Conservation (phyloP, 768 basidiomycete species). For the Leucocoprinus leucothites region DNA sequence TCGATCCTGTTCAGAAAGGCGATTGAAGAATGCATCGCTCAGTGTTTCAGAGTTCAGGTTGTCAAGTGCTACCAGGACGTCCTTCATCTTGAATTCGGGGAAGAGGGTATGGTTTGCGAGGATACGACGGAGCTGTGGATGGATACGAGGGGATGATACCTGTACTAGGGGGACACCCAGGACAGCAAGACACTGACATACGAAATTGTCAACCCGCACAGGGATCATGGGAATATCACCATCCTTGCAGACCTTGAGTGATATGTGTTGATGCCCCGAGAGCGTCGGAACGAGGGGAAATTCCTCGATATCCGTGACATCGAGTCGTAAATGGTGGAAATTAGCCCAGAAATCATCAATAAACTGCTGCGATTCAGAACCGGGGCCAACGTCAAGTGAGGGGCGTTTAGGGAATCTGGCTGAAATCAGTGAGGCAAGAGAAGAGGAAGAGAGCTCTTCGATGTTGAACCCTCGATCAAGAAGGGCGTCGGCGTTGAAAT, state of each 20-base stretch:
- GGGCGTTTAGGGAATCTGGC: background rate
- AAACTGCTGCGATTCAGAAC: slow-evolving; percentile 16
- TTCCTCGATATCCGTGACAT: slow-evolving; percentile 17
- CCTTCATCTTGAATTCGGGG: background rate
- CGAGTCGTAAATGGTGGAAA: slow-evolving; percentile 6
- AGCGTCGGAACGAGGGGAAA: slow-evolving; percentile 36
- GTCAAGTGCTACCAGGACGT: background rate
- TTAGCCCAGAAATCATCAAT: slow-evolving; percentile 31
- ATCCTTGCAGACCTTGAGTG: slow-evolving; percentile 26
- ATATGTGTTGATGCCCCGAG: slow-evolving; percentile 23
- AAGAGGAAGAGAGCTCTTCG: slow-evolving; percentile 2
- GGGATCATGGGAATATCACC: slow-evolving; percentile 22
- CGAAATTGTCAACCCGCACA: slow-evolving; percentile 11
- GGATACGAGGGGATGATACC: background rate
- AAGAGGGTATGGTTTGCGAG: background rate
- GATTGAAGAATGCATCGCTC: background rate
- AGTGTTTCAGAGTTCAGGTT: background rate
- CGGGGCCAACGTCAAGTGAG: background rate
- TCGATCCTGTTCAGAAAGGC: background rate
- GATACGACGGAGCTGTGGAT: background rate
- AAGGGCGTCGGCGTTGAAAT: background rate
- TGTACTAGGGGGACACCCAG: slow-evolving; percentile 1
- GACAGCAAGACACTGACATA: slow-evolving; percentile 6
- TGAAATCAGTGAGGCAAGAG: slow-evolving; percentile 1
- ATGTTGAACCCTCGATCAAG: slow-evolving; percentile 2